Evolutionary conservation across 1,139 yeast genomes (phyloP), one percentile per base, ranked within the genome.

Genomic region (Hansenula lynferdii): DNA sequence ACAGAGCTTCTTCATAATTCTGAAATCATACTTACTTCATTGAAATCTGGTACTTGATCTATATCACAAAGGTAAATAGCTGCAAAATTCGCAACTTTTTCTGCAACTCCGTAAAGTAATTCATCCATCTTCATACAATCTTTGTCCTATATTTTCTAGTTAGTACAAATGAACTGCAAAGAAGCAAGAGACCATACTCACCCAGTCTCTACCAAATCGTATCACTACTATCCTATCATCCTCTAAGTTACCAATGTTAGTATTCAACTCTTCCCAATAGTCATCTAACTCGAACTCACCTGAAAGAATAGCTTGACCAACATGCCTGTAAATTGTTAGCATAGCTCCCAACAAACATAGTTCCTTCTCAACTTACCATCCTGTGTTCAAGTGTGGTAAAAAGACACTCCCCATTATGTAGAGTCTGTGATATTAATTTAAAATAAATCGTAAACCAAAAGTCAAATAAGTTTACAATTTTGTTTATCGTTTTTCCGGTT

Each of bases 91-190:
- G 84, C 76, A 20, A 94, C 84, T 53, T 82, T 82, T 49, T 85
- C 96, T 8, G 96, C 87, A 8, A 89, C 71, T 9, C 80, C 73
- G 59, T 75, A 89, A 31, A 92, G 67, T 24, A 86, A 57, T 59
- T 90, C 97, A 64, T 92, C 98, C 82, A 92, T 86, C 28, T 80
- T 64, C 90, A 90, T 82, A 56, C 97, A 87, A 36, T 82, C 86
- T 34, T 77, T 71, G 48, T 84, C 87, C 41, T 44, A 9, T 11
- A 4, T n/a, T n/a, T 5, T 22, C 69, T 49, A 20, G 35, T 18
- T 34, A 28, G 23, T 17, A 8, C 8, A 18, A 6, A 8, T 25
- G 5, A 8, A n/a, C n/a, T n/a, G n/a, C 6, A 15, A 14, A 5
- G 7, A 24, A n/a, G 16, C 8, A 24, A n/a, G 5, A 9, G 17